Base-by-base conservation (phyloP, 2,329 filamentous ascomycete species). In the Colletotrichum australisinense region DNA sequence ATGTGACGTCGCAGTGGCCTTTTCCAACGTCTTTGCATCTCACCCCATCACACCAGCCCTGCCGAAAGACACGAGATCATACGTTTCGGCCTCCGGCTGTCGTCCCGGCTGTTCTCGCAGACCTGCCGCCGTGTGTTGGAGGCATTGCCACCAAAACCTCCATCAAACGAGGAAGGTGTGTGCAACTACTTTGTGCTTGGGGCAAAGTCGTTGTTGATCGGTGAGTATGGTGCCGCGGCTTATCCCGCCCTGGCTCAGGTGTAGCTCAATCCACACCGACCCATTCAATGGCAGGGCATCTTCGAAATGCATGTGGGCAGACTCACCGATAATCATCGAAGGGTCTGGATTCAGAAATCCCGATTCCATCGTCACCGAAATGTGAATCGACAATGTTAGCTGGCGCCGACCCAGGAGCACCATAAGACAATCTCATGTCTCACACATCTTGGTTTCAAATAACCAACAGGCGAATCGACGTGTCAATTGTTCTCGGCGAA, bases 361-460 rank as follows among this genome's bases (percentile, higher is more conserved):
- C 35, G 26, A 67, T 63, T 49, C 24, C 46, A 26, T 24, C 14
- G 46, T 49, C 24, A n/a, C 35, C 28, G 38, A 32, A 16, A 57
- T 70, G n/a, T 63, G 46, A 57, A 55, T 57, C 46, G 30, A 14
- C 46, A 35, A 56, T 52, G 38, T 19, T 42, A 55, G 19, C 58
- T 11, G 9, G 56, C 58, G 26, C n/a, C 9, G 30, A 55, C 53
- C 55, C 66, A 42, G 49, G 60, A 52, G 19, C 55, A 16, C n/a
- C 46, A 65, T 65, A 58, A 38, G 60, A 24, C 19, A 65, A 73
- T 62, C 46, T 38, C 26, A n/a, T 63, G 55, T 65, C 63, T 73
- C 67, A 62, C 46, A 46, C 49, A 26, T 19, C 46, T 55, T n/a
- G n/a, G 70, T 73, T 69, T 73, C 67, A 73, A 52, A 56, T 62